Evolutionary conservation across 2,329 filamentous ascomycete genomes (phyloP), one percentile per base, ranked within the genome.

Genomic region (Byssoonygena ceratinophila): DNA sequence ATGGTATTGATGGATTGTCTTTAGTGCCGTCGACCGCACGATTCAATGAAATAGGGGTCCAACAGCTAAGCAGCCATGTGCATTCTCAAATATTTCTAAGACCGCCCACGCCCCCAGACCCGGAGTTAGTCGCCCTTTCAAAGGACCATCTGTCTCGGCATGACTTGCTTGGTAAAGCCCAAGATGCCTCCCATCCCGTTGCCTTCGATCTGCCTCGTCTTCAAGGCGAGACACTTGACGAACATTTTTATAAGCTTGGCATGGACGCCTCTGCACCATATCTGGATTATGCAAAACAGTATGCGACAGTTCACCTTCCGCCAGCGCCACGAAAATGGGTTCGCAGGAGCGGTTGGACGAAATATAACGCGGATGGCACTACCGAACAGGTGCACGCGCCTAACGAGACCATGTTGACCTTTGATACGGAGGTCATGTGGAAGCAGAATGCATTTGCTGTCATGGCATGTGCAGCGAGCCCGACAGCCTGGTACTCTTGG

Each of bases 351-450:
- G 94, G 92, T 1, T 98, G 92, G 92, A 97, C 90, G 0, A 96
- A 89, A 68, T 98, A 98, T 70, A 76, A 84, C 58, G 66, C 74
- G 1, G 84, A 94, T 66, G 89, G 87, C 20, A 75, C 72, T 11
- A 77, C 76, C n/a, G 85, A 92, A 64, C 67, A 76, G 2, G 80
- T 95, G 3, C 81, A 84, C 56, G 80, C 82, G 8, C 92, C 94
- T 0, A 76, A 91, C 55, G 90, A 92, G 64, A 72, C 79, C 2
- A 83, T 91, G 76, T 74, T 97, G 51, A 90, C 85, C 34, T 98
- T 98, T 61, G 92, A 98, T 69, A 94, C 90, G 0, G 92, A 98
- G 69, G 90, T 96, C 44, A 83, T 98, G 84, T 98, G 84, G 79
- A 94, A 94, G 66, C 82, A 92, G 64, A 91, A 84, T 59, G 83